These are phyloP conservation scores for Camelina hispida DNA, from an alignment of 345 rosid species.

Conservation along the genomic window DNA sequence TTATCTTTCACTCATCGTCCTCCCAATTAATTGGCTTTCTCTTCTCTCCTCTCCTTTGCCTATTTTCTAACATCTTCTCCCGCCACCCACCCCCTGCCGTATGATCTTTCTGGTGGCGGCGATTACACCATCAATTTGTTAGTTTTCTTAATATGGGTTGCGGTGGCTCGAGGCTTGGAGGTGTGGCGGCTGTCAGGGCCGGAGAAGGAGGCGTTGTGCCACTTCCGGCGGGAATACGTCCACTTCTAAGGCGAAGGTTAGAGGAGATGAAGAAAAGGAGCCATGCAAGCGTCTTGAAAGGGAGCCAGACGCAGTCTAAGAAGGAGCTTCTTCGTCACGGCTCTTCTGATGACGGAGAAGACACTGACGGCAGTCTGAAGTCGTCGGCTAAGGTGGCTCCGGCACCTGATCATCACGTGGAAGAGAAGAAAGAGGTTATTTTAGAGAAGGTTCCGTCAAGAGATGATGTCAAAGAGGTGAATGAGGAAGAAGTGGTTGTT, in stretches of 20 bases:
- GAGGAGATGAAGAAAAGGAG: slow-evolving; percentile 47
- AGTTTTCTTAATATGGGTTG: slow-evolving; percentile 39
- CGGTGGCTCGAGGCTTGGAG: slow-evolving; percentile 42
- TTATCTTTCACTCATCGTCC: slow-evolving; percentile 23
- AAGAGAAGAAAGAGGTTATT: slow-evolving; percentile 42
- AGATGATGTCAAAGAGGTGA: slow-evolving; percentile 25
- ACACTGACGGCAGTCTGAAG: slow-evolving; percentile 30
- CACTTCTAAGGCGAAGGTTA: slow-evolving; percentile 43
- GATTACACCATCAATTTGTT: slow-evolving; percentile 17
- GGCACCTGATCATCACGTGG: slow-evolving; percentile 31
- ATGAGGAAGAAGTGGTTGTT: slow-evolving; percentile 30
- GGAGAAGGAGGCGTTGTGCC: slow-evolving; percentile 33
- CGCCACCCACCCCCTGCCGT: slow-evolving; percentile 22
- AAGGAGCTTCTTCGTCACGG: slow-evolving; percentile 43
- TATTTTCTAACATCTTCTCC: slow-evolving; percentile 13
- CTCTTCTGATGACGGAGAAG: slow-evolving; percentile 37
- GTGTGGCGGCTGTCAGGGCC: slow-evolving; percentile 10
- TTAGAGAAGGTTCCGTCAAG: slow-evolving; percentile 19
- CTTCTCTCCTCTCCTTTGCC: slow-evolving; percentile 14
- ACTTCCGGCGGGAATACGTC: slow-evolving; percentile 42
- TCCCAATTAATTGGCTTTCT: slow-evolving; percentile 20
- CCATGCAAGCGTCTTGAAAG: slow-evolving; percentile 44
- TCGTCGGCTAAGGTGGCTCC: slow-evolving; percentile 46
- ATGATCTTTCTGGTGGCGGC: slow-evolving; percentile 31
- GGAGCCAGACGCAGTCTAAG: slow-evolving; percentile 42